Base-by-base conservation (phyloP, 1,284 basidiomycete species). In the Leccinum glutinopallens region DNA sequence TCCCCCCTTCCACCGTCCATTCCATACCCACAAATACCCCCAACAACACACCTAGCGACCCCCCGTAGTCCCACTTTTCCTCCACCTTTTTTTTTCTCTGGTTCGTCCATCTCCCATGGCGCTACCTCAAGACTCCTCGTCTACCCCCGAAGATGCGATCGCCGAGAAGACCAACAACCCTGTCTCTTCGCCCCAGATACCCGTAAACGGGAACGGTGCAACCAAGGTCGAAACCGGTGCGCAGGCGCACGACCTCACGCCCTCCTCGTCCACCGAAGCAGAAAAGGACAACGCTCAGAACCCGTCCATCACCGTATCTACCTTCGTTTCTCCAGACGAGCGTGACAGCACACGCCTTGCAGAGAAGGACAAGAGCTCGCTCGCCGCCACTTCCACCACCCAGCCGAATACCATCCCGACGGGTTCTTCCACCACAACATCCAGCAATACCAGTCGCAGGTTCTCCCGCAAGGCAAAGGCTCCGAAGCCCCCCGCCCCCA, bases 361-460 rank as follows among this genome's bases (percentile, higher is more conserved):
- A 69, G 69, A 81, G 60, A 82, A 79, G 71, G 76, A 77, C 69
- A 79, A 77, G 67, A 80, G 76, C 63, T 84, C 83, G 12, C 75
- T 82, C 22, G 74, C 72, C 68, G 76, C 70, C 75, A 80, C 77
- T 71, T 78, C 78, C 5, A 73, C 71, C 57, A 74, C 63, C 10
- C 76, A 76, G 56, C 77, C 74, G 49, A 77, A 76, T 32, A 69
- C 72, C 17, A 67, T 68, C 43, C 58, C 67, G 59, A 65, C 75
- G 8, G 67, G 66, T 3, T 74, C 73, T 62, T 70, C 75, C 29
- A 66, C 76, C 0, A 63, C 66, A 7, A 58, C 71, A 3, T 68
- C 73, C 15, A 71, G 63, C 49, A 71, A 64, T 35, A 32, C 67
- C 32, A 62, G 65, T 63, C 76, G 76, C 56, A 72, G 72, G 55